Evolutionary conservation across 768 basidiomycete species (phyloP), one percentile per base, ranked within the genome.

Genomic region (Lyophyllum shimeji): DNA sequence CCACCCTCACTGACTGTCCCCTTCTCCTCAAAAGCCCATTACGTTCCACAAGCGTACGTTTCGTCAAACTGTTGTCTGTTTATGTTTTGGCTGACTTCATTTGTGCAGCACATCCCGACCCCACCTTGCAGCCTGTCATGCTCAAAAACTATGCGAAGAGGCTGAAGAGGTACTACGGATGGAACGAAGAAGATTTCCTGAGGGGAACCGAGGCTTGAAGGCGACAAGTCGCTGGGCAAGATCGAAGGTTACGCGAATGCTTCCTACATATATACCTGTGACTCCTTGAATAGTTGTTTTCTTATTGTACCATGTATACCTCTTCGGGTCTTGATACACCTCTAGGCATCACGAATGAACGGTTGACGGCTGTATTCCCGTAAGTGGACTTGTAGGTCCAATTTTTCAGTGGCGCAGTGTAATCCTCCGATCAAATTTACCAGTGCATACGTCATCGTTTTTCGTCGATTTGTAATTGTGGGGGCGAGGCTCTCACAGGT

Each of bases 41-140:
- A 84, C 80, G 2, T 82, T 93, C 69, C 90, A 93, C 65, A 90
- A 83, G 69, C 89, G 89, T 89, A 67, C 62, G 76, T 65, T 17
- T 55, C 11, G 57, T 49, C 17, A 25, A 45, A 2, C 21, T 17
- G 27, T 29, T 46, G 45, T 39, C 8, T 21, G 8, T 49, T 3
- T 7, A 11, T 12, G 34, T 13, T 31, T 33, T 24, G 15, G 53
- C 52, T 62, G 15, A 57, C 39, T 20, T 47, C 43, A 33, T 50
- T 39, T 43, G 37, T 59, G 43, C 39, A 90, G 89, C 90, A 13
- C 89, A 93, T 63, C 90, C 90, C 20, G 86, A 90, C 67, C 70
- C 86, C 2, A 89, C 86, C 3, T 64, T 91, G 11, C 68, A 79
- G 2, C 78, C 79, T 2, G 55, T 74, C 47, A 76, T 68, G 65